Base-by-base conservation (phyloP, 1,284 basidiomycete species). In the Testicularia cyperi region DNA sequence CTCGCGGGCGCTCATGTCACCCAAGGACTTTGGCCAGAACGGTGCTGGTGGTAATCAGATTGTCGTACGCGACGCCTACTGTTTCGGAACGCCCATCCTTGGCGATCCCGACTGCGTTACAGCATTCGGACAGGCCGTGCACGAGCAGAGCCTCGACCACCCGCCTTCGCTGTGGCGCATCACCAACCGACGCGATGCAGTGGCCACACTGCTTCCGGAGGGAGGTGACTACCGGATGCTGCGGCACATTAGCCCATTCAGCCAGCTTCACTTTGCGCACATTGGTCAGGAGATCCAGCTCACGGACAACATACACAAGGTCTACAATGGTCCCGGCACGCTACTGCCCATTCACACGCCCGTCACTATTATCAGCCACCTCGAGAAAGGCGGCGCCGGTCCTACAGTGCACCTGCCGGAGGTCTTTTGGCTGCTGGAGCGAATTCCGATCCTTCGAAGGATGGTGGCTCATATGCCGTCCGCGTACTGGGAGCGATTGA, bases 191-290 rank as follows among this genome's bases (percentile, higher is more conserved):
- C 54, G 42, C 29, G 63, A 65, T 24, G 45, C 60, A 14, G 58
- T 63, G 2, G 58, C 58, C n/a, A 62, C 63, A 6, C 10, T 53
- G 39, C 38, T 65, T 9, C 63, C 63, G 6, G 49, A 62, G 26
- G 41, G 39, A 14, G 63, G 63, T 10, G 62, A 65, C 44, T 42
- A 49, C 52, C 36, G 44, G 4, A n/a, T 20, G 13, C 46, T 49
- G 14, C 24, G 18, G 25, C 52, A 61, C 44, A 55, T 58, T 32
- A 53, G 49, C 24, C 47, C 62, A 2, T 38, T 40, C 13, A 62
- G 51, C 26, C 62, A 65, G 47, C 51, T 65, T 16, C 53, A 65
- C 44, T 65, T 61, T 45, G 52, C 62, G 2, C 62, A 65, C 36
- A 27, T 65, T 21, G 62, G 62, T 14, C 52, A 61, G 35, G 57